These are phyloP conservation scores for Scleromitrula shiraiana DNA, from an alignment of 2,329 filamentous ascomycete genomes.

Conservation along the genomic window DNA sequence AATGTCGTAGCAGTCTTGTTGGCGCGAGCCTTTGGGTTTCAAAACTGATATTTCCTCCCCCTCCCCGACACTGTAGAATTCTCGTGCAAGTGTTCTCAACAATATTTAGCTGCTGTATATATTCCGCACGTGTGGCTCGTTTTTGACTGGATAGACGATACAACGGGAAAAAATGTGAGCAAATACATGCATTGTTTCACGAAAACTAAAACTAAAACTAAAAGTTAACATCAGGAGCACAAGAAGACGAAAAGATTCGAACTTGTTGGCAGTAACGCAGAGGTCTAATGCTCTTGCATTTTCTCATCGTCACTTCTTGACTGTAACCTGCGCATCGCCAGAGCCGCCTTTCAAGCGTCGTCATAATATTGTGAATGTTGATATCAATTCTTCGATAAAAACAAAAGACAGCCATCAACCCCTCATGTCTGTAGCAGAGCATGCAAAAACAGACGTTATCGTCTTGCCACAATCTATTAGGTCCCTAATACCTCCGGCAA, in stretches of 20 bases:
- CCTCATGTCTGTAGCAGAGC: neutral
- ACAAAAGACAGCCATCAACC: neutral
- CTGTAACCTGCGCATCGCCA: neutral
- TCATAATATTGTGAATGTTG: neutral
- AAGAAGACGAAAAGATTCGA: constrained; percentile 4
- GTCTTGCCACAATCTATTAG: neutral
- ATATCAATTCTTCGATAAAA: neutral
- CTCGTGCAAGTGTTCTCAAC: too few species aligned
- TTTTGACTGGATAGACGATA: neutral
- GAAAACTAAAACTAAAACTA: neutral
- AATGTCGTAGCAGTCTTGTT: neutral
- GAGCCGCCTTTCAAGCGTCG: neutral
- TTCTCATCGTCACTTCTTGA: neutral
- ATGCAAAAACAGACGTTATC: neutral
- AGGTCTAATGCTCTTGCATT: constrained; percentile 1
- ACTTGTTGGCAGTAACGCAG: neutral
- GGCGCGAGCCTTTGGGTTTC: neutral
- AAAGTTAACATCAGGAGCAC: neutral
- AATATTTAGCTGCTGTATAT: neutral
- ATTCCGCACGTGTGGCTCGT: neutral
- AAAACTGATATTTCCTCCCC: too few species aligned
- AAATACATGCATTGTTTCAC: neutral
- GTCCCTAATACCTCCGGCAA: neutral
- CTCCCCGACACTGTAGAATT: too few species aligned
- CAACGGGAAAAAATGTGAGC: neutral